phyloP scores from a whole-genome alignment of 441 rosid species.

The Bocquillonia castaneifolia region DNA sequence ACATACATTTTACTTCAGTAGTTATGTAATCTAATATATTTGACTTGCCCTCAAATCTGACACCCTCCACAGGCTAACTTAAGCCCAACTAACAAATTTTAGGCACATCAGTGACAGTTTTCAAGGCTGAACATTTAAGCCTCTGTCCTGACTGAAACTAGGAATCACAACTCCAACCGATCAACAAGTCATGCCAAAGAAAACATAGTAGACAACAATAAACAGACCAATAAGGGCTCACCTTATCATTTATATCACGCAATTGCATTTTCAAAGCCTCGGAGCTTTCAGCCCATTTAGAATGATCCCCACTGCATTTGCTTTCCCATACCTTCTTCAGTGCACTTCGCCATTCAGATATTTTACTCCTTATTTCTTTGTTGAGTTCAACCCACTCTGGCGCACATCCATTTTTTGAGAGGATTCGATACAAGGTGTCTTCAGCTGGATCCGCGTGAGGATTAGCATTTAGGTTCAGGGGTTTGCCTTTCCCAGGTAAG shows the following conservation, averaged over 20 bases:
- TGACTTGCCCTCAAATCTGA: no score
- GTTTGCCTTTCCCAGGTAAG: constrained; percentile 88
- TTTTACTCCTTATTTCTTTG: constrained; percentile 55
- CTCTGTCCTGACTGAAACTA: neutral
- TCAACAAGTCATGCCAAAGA: neutral
- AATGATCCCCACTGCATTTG: constrained; percentile 41
- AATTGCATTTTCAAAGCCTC: constrained; percentile 44
- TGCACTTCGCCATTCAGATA: constrained; percentile 54
- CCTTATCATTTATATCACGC: constrained; percentile 67
- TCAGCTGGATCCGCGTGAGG: constrained; percentile 88
- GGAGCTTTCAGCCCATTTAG: constrained; percentile 45
- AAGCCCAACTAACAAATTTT: neutral
- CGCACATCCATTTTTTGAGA: constrained; percentile 71
- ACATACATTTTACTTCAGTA: neutral
- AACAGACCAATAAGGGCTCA: constrained; percentile 4
- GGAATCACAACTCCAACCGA: neutral
- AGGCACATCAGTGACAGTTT: neutral
- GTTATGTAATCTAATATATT: neutral
- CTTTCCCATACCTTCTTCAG: constrained; percentile 61
- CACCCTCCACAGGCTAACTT: neutral
- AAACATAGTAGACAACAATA: neutral
- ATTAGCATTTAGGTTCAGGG: constrained; percentile 53
- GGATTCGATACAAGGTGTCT: constrained; percentile 71
- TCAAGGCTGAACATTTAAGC: neutral
- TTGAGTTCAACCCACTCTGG: constrained; percentile 92